Evolutionary conservation across 2,329 filamentous ascomycete genomes (phyloP).

Genomic region (Neonectria magnoliae): DNA sequence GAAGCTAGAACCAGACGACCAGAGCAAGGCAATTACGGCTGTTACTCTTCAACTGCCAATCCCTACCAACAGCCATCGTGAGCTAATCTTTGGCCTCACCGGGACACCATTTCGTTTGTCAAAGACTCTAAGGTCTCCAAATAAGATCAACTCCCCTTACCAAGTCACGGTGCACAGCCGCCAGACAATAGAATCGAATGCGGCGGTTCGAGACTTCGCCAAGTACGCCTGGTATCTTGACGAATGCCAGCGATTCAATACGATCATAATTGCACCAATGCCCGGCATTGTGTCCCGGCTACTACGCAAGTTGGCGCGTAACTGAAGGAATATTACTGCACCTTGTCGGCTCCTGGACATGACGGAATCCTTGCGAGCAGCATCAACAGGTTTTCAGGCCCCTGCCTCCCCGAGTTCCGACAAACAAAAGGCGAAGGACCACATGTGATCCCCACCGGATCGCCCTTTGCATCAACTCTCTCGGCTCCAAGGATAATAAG

Average conservation of each 20-base stretch:
- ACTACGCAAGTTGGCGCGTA: not conserved
- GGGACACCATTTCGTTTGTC: constrained; percentile 1
- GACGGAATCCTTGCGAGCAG: not conserved
- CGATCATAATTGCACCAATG: too few relatives aligned
- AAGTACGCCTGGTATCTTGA: not conserved
- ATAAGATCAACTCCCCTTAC: not conserved
- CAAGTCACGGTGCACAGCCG: not conserved
- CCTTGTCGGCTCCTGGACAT: not conserved
- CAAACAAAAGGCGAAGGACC: not conserved
- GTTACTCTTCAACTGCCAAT: constrained; percentile 5
- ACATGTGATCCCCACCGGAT: not conserved
- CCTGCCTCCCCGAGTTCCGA: not conserved
- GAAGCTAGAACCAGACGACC: not conserved
- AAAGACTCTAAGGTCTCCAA: not conserved
- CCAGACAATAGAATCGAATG: not conserved
- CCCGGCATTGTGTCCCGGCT: not conserved
- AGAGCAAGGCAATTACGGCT: constrained; percentile 1
- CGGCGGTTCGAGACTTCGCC: constrained; percentile 3
- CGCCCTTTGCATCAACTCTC: not conserved
- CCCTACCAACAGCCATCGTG: constrained; percentile 2
- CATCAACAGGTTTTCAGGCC: not conserved
- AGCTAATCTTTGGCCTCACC: constrained; percentile 5
- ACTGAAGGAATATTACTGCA: not conserved
- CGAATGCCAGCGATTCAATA: not conserved
- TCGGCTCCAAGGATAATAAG: not conserved